Conservation (phyloP, 805 yeast genomes). For the Saccharomycopsis sp. region DNA sequence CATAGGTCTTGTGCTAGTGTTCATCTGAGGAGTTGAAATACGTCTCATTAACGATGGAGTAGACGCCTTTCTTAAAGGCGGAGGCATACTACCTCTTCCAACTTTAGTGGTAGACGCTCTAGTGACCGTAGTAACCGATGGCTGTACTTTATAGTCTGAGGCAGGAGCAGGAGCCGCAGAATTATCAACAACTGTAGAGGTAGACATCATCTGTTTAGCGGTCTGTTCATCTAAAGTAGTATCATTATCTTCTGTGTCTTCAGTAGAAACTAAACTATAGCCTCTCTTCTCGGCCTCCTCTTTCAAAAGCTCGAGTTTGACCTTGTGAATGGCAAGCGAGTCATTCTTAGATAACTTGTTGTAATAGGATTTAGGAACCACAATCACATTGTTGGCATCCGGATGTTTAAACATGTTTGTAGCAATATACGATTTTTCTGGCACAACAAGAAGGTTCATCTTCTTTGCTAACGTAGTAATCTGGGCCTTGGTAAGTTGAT, state of each 20-base stretch:
- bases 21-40: conserved; percentile 11
- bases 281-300: conserved; percentile 47
- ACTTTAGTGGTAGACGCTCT: not conserved
- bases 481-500: conserved; percentile 23
- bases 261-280: conserved; percentile 20
- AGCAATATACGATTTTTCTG: conserved; percentile 53
- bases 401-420: conserved; percentile 53
- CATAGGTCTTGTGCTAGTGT: conserved; percentile 2
- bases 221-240: conserved; percentile 7
- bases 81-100: conserved; percentile 2
- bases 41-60: conserved; percentile 1
- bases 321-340: conserved; percentile 37
- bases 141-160: not conserved
- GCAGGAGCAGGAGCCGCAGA: not conserved
- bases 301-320: conserved; percentile 39
- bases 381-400: conserved; percentile 51
- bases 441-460: conserved; percentile 48
- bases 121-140: not conserved
- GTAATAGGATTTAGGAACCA: conserved; percentile 59
- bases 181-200: not conserved
- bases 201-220: not conserved
- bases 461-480: conserved; percentile 37
- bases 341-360: conserved; percentile 46
- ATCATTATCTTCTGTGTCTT: conserved; percentile 17
- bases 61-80: conserved; percentile 14